Evolutionary conservation across 2,329 filamentous ascomycete species (phyloP).

Genomic region (Zymoseptoria ardabiliae): DNA sequence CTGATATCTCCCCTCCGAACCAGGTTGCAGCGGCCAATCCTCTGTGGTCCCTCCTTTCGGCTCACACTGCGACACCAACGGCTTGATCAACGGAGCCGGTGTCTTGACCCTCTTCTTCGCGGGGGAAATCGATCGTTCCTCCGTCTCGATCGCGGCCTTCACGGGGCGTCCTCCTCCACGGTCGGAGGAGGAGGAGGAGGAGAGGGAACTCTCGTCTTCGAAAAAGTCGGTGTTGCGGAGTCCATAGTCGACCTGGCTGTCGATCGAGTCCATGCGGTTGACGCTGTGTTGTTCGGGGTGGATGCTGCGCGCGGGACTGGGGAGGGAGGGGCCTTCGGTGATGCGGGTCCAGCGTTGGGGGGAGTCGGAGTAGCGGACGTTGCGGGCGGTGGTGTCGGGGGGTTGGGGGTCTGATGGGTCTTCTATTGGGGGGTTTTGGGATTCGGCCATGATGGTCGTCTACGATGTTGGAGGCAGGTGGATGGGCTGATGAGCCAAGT

Average conservation of each 20-base stretch:
- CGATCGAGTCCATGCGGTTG: conserved; percentile 22
- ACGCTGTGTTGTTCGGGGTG: conserved; percentile 23
- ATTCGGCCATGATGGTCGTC: too few species aligned
- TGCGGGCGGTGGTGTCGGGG: background rate
- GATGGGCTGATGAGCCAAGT: background rate
- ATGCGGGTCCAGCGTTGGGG: conserved; percentile 29
- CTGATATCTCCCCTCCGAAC: conserved; percentile 20
- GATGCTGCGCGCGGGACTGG: conserved; percentile 31
- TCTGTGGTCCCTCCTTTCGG: conserved; percentile 14
- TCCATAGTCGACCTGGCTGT: conserved; percentile 25
- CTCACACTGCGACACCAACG: conserved; percentile 17
- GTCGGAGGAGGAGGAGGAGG: too few species aligned
- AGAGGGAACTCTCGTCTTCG: conserved; percentile 24
- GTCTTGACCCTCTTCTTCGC: conserved; percentile 13
- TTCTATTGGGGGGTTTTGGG: too few species aligned
- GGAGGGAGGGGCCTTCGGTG: conserved; percentile 19
- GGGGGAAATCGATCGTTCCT: conserved; percentile 12
- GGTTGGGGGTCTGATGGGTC: background rate
- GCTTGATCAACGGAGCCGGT: conserved; percentile 11
- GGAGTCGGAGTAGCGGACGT: conserved; percentile 25
- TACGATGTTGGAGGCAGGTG: too few species aligned
- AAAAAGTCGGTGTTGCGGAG: conserved; percentile 31
- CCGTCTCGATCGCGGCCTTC: conserved; percentile 8
- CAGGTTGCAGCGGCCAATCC: conserved; percentile 12
- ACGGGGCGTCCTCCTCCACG: too few species aligned